These are phyloP conservation scores for Papiliotrema laurentii DNA, from an alignment of 1,284 basidiomycete genomes.

Conservation along the genomic window DNA sequence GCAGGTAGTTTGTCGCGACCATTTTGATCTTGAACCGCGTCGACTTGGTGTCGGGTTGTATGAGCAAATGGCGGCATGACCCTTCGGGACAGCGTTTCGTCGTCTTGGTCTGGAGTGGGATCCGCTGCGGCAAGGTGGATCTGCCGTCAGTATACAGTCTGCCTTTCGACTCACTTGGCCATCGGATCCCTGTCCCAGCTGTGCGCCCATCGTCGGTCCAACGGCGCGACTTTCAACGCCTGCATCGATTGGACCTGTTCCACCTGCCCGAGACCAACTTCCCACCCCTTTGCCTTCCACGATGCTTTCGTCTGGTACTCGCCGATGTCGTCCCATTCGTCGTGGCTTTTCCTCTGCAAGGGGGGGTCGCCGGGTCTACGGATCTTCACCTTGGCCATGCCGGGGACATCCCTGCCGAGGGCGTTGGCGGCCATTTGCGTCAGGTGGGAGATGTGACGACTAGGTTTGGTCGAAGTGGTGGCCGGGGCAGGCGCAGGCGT, in stretches of 20 bases:
- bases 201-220: slow-evolving; percentile 75
- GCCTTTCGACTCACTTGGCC: slow-evolving; percentile 55
- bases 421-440: slow-evolving; percentile 42
- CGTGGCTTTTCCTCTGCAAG: slow-evolving; percentile 2
- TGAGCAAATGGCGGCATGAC: slow-evolving; percentile 88
- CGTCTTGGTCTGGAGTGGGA: slow-evolving; percentile 85
- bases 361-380: neutral
- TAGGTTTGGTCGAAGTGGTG: slow-evolving; percentile 18
- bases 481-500: slow-evolving; percentile 12
- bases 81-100: slow-evolving; percentile 81
- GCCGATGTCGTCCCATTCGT: slow-evolving; percentile 37
- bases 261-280: slow-evolving; percentile 15
- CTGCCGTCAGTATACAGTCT: slow-evolving; percentile 46
- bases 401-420: slow-evolving; percentile 30
- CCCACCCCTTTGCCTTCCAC: slow-evolving; percentile 29
- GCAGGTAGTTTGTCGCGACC: slow-evolving; percentile 88
- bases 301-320: slow-evolving; percentile 32
- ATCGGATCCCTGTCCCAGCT: slow-evolving; percentile 70
- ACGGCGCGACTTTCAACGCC: slow-evolving; percentile 54
- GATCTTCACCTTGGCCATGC: slow-evolving; percentile 14
- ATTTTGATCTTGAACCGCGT: slow-evolving; percentile 96
- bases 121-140: slow-evolving; percentile 76
- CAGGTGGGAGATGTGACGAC: slow-evolving; percentile 41
- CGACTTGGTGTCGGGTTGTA: slow-evolving; percentile 96
- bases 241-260: slow-evolving; percentile 59